These are phyloP conservation scores for Edaphochlamys debaryana DNA, from an alignment of 139 green algal genomes.

Conservation along the genomic window DNA sequence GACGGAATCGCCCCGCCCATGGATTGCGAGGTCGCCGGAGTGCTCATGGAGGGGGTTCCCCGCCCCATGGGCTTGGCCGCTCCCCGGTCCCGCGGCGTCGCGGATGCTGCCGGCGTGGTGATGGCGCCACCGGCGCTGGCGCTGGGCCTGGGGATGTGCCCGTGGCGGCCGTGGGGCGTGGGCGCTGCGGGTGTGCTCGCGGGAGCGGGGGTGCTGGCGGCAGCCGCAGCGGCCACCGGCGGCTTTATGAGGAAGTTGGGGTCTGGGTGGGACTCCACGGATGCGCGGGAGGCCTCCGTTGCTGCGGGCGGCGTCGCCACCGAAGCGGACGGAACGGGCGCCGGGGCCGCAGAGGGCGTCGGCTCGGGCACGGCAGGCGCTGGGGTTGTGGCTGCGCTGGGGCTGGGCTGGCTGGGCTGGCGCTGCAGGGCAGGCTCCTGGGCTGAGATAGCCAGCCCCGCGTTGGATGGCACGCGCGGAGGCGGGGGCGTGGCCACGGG, in stretches of 20 bases:
- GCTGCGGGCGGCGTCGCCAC: background rate
- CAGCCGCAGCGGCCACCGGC: background rate
- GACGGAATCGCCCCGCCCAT: background rate
- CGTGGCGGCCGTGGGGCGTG: background rate
- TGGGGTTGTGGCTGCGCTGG: background rate
- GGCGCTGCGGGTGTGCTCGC: background rate
- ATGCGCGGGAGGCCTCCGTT: background rate
- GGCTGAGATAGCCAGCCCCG: no score
- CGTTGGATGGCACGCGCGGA: no score
- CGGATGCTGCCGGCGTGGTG: background rate
- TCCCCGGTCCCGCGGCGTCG: background rate
- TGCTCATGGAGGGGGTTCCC: background rate
- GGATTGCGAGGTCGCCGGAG: background rate
- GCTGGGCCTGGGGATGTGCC: slow-evolving; percentile 23
- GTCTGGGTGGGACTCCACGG: slow-evolving; percentile 1
- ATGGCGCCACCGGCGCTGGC: background rate
- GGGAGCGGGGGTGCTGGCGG: background rate
- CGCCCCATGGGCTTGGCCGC: background rate
- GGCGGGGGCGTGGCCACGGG: no score
- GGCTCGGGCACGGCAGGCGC: background rate
- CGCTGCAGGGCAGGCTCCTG: no score
- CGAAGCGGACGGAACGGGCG: background rate
- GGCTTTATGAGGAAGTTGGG: slow-evolving; percentile 39
- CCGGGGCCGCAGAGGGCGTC: background rate
- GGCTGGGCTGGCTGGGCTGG: no score